Base-by-base conservation (phyloP, 139 green algal species). In the Coccomyxa sp. region DNA sequence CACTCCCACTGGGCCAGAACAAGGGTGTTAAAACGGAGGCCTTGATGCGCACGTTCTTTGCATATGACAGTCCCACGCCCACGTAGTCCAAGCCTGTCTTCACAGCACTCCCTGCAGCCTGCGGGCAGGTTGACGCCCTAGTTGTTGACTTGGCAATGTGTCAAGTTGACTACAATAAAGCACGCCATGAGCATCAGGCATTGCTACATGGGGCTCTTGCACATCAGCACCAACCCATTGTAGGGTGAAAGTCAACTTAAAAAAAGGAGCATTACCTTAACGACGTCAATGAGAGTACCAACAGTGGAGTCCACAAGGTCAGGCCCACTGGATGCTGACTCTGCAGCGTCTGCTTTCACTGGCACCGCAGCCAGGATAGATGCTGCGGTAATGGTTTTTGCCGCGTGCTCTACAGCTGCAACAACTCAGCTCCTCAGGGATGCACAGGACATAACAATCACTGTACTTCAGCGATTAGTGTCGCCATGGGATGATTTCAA, bases 51-150 rank as follows among this genome's bases (percentile, higher is more conserved):
- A 84, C 88, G 0, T 63, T 21, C 68, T 86, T 81, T 31, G 81
- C 86, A 31, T 80, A 79, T 31, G 82, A 78, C 11, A 75, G 51
- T 30, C 86, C 88, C 0, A 83, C 60, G 57, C 79, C 77, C 0
- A 84, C 87, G 7, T 79, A 75, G 45, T 76, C 85, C 28, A 91
- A 30, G 16, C 86, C 88, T 32, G 67, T 32, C 67, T 91, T 90
- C 12, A 87, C 82, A 0, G 30, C 58, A 57, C 82, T 80, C 0
- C 86, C 88, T 18, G 71, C 81, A 16, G 57, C 81, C 81, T 84
- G 81, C 13, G 38, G 38, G 3, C 38, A 51, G 38, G 38, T 51
- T 51, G 3, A 51, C 3, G 38, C 38, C 38, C 38, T 51, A 51
- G 38, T 3, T 51, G 38, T 51, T 7, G 38, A 51, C 38, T 51